Conservation (phyloP, 371 early-diverging fungal genomes). For the Mucor indicus region DNA sequence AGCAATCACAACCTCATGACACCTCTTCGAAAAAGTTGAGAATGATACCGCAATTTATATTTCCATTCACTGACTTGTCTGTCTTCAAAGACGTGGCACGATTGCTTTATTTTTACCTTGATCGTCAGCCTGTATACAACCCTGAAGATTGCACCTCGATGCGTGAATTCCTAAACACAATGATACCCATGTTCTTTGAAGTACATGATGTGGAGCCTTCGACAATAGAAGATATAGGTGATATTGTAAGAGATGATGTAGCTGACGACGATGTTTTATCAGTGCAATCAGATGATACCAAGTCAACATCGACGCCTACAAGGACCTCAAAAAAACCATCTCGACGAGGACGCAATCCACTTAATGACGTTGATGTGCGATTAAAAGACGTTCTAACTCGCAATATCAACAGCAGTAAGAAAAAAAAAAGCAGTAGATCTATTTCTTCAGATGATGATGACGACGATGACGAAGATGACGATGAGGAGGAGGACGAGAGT, state of each 20-base stretch:
- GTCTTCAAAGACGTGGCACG: constrained; percentile 69
- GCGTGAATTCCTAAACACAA: constrained; percentile 64
- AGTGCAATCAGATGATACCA: constrained; percentile 6
- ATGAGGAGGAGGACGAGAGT: constrained; percentile 7
- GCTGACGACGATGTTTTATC: constrained; percentile 26
- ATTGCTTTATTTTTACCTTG: constrained; percentile 54
- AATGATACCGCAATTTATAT: not conserved
- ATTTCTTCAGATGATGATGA: constrained; percentile 5
- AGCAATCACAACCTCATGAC: constrained; percentile 53
- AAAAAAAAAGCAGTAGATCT: not conserved
- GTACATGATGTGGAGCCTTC: constrained; percentile 38
- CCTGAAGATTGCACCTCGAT: constrained; percentile 68
- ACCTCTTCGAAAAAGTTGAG: constrained; percentile 22
- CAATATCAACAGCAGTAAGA: constrained; percentile 13
- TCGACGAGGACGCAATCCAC: not conserved
- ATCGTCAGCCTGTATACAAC: constrained; percentile 47
- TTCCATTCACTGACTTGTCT: constrained; percentile 50
- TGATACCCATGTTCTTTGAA: constrained; percentile 75
- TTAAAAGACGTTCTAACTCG: constrained; percentile 22
- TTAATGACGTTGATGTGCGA: constrained; percentile 15
- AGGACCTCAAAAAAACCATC: constrained; percentile 1
- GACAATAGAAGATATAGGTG: constrained; percentile 20
- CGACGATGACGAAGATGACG: too few relatives aligned
- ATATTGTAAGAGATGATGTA: constrained; percentile 33
- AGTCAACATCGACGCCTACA: not conserved